These are phyloP conservation scores for Agaricus subrufescens DNA, from an alignment of 768 basidiomycete genomes.

Conservation along the genomic window DNA sequence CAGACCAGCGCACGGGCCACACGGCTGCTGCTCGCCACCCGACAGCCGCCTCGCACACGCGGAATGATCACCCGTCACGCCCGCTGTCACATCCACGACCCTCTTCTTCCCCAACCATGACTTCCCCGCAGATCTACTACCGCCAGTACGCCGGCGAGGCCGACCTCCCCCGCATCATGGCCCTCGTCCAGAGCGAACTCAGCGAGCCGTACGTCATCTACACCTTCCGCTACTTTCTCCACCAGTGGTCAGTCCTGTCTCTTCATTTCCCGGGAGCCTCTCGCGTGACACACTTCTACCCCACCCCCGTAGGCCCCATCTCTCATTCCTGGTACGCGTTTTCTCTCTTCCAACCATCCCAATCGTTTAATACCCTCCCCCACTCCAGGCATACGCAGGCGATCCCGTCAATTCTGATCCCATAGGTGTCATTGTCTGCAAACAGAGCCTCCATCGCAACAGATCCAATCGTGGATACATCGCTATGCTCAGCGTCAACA, in stretches of 20 bases:
- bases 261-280: slow-evolving; percentile 26
- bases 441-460: slow-evolving; percentile 85
- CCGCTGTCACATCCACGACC: neutral
- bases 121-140: slow-evolving; percentile 44
- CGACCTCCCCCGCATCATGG: slow-evolving; percentile 81
- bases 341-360: neutral
- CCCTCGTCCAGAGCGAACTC: slow-evolving; percentile 85
- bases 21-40: too few species aligned
- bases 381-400: slow-evolving; percentile 51
- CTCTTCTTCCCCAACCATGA: slow-evolving; percentile 17
- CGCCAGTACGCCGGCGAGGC: slow-evolving; percentile 72
- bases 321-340: slow-evolving; percentile 66
- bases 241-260: slow-evolving; percentile 74
- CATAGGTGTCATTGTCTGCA: slow-evolving; percentile 94
- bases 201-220: slow-evolving; percentile 96
- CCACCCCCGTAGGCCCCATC: slow-evolving; percentile 67
- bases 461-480: slow-evolving; percentile 88
- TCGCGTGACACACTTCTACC: slow-evolving; percentile 13
- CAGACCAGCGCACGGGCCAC: too few species aligned
- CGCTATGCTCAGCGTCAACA: slow-evolving; percentile 92
- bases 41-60: too few species aligned
- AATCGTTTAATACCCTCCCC: neutral
- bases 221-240: slow-evolving; percentile 94
- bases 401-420: slow-evolving; percentile 43
- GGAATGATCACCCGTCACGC: too few species aligned